A percentile compares a stretch with the other conserved stretches of the same genome.
Evolutionary conservation across 2,329 filamentous ascomycete genomes (phyloP).

Genomic region (Plenodomus tracheiphilus): DNA sequence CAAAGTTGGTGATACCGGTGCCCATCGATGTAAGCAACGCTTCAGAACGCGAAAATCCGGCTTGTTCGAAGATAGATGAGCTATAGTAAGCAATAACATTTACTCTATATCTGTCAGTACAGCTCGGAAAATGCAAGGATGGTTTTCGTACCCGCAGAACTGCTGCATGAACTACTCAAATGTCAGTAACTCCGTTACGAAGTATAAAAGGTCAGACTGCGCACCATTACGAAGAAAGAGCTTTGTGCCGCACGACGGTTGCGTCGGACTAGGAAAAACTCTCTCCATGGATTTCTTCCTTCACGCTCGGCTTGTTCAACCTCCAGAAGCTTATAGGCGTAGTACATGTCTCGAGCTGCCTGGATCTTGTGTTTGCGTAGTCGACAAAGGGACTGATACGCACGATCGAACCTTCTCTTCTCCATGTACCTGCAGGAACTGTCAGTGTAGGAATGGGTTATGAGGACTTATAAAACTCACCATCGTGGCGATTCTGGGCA

Average conservation of each 20-base stretch:
- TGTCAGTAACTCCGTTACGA: too few relatives aligned
- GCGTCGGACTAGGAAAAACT: constrained; percentile 38
- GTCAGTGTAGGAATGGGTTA: background rate
- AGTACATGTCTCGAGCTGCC: constrained; percentile 61
- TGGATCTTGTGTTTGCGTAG: constrained; percentile 58
- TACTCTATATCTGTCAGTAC: background rate
- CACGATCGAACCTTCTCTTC: constrained; percentile 39
- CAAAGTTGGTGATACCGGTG: constrained; percentile 51
- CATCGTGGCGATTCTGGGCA: constrained; percentile 37
- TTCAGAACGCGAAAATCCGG: constrained; percentile 39
- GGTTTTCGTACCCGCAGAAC: constrained; percentile 25
- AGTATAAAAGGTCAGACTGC: too few relatives aligned
- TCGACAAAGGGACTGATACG: constrained; percentile 50
- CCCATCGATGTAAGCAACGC: constrained; percentile 48
- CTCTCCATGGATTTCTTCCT: constrained; percentile 35
- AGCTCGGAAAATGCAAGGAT: background rate
- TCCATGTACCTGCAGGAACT: constrained; percentile 31
- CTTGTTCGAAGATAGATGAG: constrained; percentile 36
- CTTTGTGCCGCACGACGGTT: constrained; percentile 40
- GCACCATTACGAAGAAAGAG: constrained; percentile 38
- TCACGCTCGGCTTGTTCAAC: constrained; percentile 42
- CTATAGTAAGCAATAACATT: constrained; percentile 34
- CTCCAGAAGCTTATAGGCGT: constrained; percentile 45
- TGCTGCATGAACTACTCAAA: constrained; percentile 34
- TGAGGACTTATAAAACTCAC: constrained; percentile 10